Evolutionary conservation across 179 eudicot species (phyloP).

Genomic region (Sideroxylon spinosum): DNA sequence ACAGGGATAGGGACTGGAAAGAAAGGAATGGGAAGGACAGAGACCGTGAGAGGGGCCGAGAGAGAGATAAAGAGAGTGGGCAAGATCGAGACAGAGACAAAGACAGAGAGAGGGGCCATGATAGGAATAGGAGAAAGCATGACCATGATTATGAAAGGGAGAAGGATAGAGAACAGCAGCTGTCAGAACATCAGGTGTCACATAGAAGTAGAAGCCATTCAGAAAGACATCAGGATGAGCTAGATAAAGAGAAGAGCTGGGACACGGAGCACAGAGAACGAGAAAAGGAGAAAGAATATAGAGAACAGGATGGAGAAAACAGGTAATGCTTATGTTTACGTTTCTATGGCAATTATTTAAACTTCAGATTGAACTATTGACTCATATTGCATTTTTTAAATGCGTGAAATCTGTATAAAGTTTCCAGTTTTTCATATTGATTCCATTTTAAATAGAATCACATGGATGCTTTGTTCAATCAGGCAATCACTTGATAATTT

Average conservation of each 20-base stretch:
- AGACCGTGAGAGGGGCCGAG: constrained; percentile 32
- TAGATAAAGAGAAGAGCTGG: constrained; percentile 29
- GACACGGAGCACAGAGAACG: constrained; percentile 43
- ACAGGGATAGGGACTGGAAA: constrained; percentile 31
- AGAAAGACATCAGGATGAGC: constrained; percentile 33
- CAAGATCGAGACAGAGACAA: constrained; percentile 25
- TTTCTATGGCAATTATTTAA: neutral
- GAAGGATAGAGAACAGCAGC: constrained; percentile 42
- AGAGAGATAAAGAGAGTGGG: constrained; percentile 24
- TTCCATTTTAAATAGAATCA: neutral
- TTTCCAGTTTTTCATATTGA: neutral
- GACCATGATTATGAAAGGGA: constrained; percentile 6
- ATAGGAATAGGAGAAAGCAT: constrained; percentile 18
- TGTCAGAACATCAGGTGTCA: constrained; percentile 35
- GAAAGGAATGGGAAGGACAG: constrained; percentile 33
- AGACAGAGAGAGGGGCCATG: constrained; percentile 40
- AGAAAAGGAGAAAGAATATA: constrained; percentile 24
- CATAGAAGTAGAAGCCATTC: constrained; percentile 33
- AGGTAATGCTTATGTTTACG: constrained; percentile 31
- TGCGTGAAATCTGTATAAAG: neutral
- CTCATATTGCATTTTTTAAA: neutral
- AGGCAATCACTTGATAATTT: neutral
- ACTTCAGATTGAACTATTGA: neutral
- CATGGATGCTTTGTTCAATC: neutral
- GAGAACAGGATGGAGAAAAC: constrained; percentile 44